A percentile compares a stretch with the other conserved stretches of the same genome.
These are phyloP conservation scores for Diaporthe aspalathi DNA, from an alignment of 2,329 filamentous ascomycete genomes.

Conservation along the genomic window DNA sequence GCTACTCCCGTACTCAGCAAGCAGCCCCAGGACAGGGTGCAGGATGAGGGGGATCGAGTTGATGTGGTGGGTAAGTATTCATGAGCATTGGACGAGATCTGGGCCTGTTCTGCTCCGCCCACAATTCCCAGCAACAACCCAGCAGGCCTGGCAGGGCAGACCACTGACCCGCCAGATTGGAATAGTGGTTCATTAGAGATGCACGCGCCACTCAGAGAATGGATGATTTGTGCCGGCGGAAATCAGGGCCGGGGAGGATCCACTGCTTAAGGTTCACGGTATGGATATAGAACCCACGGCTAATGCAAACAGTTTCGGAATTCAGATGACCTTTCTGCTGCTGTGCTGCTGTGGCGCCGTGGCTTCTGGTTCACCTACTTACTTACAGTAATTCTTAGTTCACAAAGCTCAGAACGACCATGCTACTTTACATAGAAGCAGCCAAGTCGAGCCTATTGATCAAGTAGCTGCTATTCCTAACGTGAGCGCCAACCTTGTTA, in stretches of 20 bases:
- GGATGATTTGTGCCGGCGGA: not conserved
- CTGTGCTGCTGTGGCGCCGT: too few species aligned
- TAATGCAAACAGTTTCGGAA: slow-evolving; percentile 24
- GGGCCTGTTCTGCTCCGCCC: not conserved
- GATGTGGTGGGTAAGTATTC: not conserved
- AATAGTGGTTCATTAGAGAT: slow-evolving; percentile 8
- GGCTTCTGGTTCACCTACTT: too few species aligned
- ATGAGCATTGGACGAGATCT: slow-evolving; percentile 20
- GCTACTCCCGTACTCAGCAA: too few species aligned
- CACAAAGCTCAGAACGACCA: too few species aligned
- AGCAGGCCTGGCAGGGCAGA: slow-evolving; percentile 4
- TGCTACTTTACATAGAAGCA: not conserved
- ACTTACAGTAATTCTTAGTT: too few species aligned
- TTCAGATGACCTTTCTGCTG: slow-evolving; percentile 7
- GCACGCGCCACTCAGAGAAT: not conserved
- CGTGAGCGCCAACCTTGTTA: slow-evolving; percentile 8
- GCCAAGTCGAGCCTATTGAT: not conserved
- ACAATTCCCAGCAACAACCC: not conserved
- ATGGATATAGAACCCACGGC: slow-evolving; percentile 27
- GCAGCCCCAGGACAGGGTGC: too few species aligned
- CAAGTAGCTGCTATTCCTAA: not conserved
- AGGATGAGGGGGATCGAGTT: not conserved
- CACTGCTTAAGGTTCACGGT: slow-evolving; percentile 17
- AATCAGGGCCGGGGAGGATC: slow-evolving; percentile 18
- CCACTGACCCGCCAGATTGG: slow-evolving; percentile 21